These are phyloP conservation scores for Chimonanthus salicifolius DNA, from an alignment of 164 flowering plant species.

Conservation along the genomic window DNA sequence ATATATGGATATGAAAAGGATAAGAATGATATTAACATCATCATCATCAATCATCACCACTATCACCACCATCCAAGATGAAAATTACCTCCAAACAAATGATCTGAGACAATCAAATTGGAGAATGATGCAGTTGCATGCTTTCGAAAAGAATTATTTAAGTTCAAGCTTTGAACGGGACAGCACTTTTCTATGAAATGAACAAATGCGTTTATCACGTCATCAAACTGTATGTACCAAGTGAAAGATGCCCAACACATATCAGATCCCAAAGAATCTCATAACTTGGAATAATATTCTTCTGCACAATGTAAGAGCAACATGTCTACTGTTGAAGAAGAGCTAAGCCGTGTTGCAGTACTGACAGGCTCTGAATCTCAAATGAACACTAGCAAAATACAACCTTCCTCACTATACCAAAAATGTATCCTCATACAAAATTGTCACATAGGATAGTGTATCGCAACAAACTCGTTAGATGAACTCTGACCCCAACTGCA, in stretches of 20 bases:
- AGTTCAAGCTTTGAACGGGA: not conserved
- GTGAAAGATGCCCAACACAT: not conserved
- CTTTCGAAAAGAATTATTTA: not conserved
- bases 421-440: constrained; percentile 23
- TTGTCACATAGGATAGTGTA: constrained; percentile 15
- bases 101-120: not conserved
- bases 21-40: not conserved
- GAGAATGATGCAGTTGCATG: not conserved
- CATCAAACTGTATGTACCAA: not conserved
- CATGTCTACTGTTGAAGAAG: not conserved
- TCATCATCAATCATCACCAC: not conserved
- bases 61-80: not conserved
- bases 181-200: not conserved
- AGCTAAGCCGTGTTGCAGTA: not conserved
- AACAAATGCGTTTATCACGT: not conserved
- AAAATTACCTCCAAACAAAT: not conserved
- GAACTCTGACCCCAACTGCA: not conserved
- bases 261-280: not conserved
- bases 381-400: not conserved
- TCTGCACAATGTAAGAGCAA: not conserved
- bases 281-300: not conserved
- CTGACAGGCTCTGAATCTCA: not conserved
- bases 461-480: constrained; percentile 4
- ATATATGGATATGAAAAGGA: not conserved
- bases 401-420: constrained; percentile 14